Percentiles rank a stretch among this genome's conserved stretches.
Evolutionary conservation across 2,329 filamentous ascomycete species (phyloP).

Genomic region (Nemania sp.): DNA sequence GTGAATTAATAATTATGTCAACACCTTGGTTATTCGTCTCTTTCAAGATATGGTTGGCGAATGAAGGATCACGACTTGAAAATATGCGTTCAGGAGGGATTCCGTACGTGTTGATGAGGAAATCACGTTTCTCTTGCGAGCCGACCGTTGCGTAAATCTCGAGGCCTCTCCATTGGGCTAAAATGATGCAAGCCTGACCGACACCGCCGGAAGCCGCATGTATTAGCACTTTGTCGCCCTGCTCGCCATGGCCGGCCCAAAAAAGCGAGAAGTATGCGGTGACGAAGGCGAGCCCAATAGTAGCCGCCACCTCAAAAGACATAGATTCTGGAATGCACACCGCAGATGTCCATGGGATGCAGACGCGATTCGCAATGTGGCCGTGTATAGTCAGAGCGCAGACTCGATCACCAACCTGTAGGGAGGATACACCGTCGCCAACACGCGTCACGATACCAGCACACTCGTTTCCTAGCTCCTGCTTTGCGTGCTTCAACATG

Average conservation of each 20-base stretch:
- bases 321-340: slow-evolving; percentile 34
- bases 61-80: slow-evolving; percentile 36
- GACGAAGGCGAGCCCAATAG: slow-evolving; percentile 26
- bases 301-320: slow-evolving; percentile 31
- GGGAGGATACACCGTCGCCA: slow-evolving; percentile 15
- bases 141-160: slow-evolving; percentile 38
- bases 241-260: slow-evolving; percentile 3
- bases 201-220: slow-evolving; percentile 40
- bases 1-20: slow-evolving; percentile 42
- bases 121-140: slow-evolving; percentile 30
- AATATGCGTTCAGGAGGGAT: slow-evolving; percentile 39
- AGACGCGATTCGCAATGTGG: slow-evolving; percentile 23
- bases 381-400: slow-evolving; percentile 13
- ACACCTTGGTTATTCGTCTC: slow-evolving; percentile 35
- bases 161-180: slow-evolving; percentile 34
- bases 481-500: slow-evolving; percentile 22
- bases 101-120: slow-evolving; percentile 28
- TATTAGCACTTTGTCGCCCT: slow-evolving; percentile 37
- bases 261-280: slow-evolving; percentile 30
- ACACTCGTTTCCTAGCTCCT: slow-evolving; percentile 35
- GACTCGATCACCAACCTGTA: slow-evolving; percentile 37
- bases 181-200: slow-evolving; percentile 33
- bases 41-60: slow-evolving; percentile 22
- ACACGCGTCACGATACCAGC: slow-evolving; percentile 35
- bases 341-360: background rate